Evolutionary conservation across 306 rosid species (phyloP), one percentile per base, ranked within the genome.

Genomic region (Datisca glomerata): DNA sequence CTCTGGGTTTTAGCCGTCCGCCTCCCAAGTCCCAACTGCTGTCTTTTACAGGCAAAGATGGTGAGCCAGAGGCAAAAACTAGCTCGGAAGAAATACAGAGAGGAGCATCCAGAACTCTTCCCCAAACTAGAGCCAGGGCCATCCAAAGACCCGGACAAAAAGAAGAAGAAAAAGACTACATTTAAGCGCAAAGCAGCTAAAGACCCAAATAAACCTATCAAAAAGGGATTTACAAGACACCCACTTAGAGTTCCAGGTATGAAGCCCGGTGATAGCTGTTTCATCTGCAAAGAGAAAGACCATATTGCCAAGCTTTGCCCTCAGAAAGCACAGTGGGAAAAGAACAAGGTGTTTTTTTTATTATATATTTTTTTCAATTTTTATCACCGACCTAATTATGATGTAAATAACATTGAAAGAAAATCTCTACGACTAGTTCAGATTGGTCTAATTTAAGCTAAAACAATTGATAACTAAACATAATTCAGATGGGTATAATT

Each of bases 251-350:
- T 87, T 7, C 93, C 93, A n/a, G 96, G 97, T 3, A 75, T 75
- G 97, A 89, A 69, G 69, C 95, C 97, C 18, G 97, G 95, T 12
- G 97, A 89, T 1, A 77, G 70, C 55, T 83, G 97, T 53, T 89
- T 69, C 75, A 83, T 89, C 47, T 83, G 95, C 48, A 77, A 65
- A 51, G 70, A 69, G 22, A 47, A 38, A 14, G 83, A 83, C 14
- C 97, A 89, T 48, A 77, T 89, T 24, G 93, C 97, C 28, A 89
- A 80, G 64, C 63, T 71, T 28, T 89, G 97, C 36, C 68, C 86
- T 4, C 23, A 77, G 41, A 70, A 78, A 50, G 73, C 77, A 53
- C 67, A 72, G 44, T 80, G 93, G 93, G 97, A 89, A 24, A 83
- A 56, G 55, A 69, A 83, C 52, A 89, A 68, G 78, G 83, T 75